Evolutionary conservation across 768 basidiomycete species (phyloP), one percentile per base, ranked within the genome.

Genomic region (Agaricus sinodeliciosus): DNA sequence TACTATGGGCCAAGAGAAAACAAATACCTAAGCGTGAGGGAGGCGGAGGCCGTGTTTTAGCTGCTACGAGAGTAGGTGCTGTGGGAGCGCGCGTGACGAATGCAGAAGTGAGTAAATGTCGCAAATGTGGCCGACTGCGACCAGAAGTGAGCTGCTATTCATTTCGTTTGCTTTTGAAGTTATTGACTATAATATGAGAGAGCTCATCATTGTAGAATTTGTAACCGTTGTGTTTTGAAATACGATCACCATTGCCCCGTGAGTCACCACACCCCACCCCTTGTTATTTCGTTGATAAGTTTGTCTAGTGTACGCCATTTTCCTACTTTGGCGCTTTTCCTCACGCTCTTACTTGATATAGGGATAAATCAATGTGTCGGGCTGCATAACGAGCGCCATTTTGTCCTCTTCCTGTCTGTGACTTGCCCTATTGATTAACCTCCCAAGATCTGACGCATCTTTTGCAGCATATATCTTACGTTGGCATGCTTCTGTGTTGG

Each of bases 301-400:
- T 27, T 16, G 13, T 19, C 11, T 52, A 69, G 68, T 71, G 69
- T 71, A 55, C 50, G 66, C 60, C 11, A 9, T 26, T 46, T n/a
- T 43, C 39, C 13, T 46, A 11, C 41, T 7, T 31, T 5, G 11
- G 11, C 31, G 3, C 11, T 8, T 31, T 31, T 11, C 31, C 11
- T 2, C 31, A 31, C 1, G 31, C 31, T 31, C 8, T 3, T 2
- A 8, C 31, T 31, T 11, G 11, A 31, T 12, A 6, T 62, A 94
- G 91, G 94, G 94, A 82, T 97, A 46, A 97, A 97, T 67, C 91
- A 93, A 80, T 98, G 95, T 64, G 95, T 99, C 41, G 95, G 95
- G 9, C 67, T 98, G 6, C 77, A 95, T 64, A 99, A 98, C 60
- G 94, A 97, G 64, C 84, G 95, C 0, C 93, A 97, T 69, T 99